Percentiles rank a stretch among this genome's conserved stretches.
phyloP scores from a whole-genome alignment of 768 basidiomycete genomes.

The Boletus patriciae region DNA sequence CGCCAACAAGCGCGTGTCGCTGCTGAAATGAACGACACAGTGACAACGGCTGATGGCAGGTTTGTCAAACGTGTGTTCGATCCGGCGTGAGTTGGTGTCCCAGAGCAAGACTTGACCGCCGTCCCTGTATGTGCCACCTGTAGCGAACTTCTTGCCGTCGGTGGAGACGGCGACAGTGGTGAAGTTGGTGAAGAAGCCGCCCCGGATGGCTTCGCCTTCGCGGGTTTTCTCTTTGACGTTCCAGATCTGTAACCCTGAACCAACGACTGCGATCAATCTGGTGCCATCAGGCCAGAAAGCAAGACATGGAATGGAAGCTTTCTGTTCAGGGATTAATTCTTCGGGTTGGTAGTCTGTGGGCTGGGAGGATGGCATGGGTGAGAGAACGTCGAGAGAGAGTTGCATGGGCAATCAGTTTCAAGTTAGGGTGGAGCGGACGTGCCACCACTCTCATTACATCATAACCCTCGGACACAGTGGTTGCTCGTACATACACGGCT shows the following conservation, averaged over 20 bases:
- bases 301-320: conserved; percentile 15
- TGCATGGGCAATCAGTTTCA: conserved; percentile 3
- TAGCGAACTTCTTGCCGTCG: conserved; percentile 26
- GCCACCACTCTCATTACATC: conserved; percentile 13
- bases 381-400: conserved; percentile 5
- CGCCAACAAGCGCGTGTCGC: conserved; percentile 18
- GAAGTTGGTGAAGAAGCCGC: conserved; percentile 29
- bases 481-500: too few relatives aligned
- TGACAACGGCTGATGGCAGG: conserved; percentile 22
- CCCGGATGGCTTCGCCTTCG: conserved; percentile 22
- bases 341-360: conserved; percentile 5
- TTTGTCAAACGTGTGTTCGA: conserved; percentile 27
- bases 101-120: conserved; percentile 25
- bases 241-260: conserved; percentile 28
- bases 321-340: conserved; percentile 22
- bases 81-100: conserved; percentile 20
- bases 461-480: neutral
- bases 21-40: conserved; percentile 26
- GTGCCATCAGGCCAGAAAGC: conserved; percentile 29
- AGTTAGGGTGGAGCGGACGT: neutral
- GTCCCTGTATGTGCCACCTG: conserved; percentile 25
- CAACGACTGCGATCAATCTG: conserved; percentile 26
- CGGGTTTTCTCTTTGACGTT: conserved; percentile 23
- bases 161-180: conserved; percentile 25
- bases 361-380: conserved; percentile 16